Evolutionary conservation across 257 asterid species (phyloP).

Genomic region (Craterostigma plantagineum): DNA sequence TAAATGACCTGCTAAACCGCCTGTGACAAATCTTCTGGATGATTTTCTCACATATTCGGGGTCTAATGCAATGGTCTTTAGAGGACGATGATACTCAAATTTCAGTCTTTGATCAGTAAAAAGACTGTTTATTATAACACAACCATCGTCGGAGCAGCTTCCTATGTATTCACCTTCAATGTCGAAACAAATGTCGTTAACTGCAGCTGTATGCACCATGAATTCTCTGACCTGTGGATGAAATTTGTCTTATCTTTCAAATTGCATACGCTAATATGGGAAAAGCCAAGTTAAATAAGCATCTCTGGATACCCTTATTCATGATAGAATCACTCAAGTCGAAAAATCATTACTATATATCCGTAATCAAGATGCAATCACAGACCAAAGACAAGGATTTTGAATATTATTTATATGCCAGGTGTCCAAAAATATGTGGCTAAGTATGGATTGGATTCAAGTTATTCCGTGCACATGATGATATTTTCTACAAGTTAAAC

Average conservation of each 20-base stretch:
- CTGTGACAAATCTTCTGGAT: constrained; percentile 84
- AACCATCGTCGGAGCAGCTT: constrained; percentile 99
- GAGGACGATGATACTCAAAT: constrained; percentile 92
- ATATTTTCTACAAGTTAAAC: no score
- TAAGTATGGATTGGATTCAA: no score
- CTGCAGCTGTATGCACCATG: constrained; percentile 79
- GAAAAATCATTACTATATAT: no score
- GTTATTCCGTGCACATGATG: no score
- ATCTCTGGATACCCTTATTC: no score
- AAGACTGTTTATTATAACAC: constrained; percentile 79
- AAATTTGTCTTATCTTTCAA: constrained; percentile 12
- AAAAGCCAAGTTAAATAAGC: constrained; percentile 7
- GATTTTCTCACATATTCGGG: constrained; percentile 85
- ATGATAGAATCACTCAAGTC: no score
- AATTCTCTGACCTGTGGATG: constrained; percentile 70
- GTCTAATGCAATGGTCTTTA: constrained; percentile 91
- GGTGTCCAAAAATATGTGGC: no score
- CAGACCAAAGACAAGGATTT: no score
- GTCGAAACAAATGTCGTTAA: constrained; percentile 89
- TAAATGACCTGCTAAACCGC: constrained; percentile 95
- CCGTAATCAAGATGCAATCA: no score
- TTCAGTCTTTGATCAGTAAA: constrained; percentile 77
- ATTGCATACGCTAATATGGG: constrained; percentile 4
- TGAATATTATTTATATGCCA: no score
- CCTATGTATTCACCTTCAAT: constrained; percentile 92